These are phyloP conservation scores for Phialophora tarda DNA, from an alignment of 2,329 filamentous ascomycete species.

Conservation along the genomic window DNA sequence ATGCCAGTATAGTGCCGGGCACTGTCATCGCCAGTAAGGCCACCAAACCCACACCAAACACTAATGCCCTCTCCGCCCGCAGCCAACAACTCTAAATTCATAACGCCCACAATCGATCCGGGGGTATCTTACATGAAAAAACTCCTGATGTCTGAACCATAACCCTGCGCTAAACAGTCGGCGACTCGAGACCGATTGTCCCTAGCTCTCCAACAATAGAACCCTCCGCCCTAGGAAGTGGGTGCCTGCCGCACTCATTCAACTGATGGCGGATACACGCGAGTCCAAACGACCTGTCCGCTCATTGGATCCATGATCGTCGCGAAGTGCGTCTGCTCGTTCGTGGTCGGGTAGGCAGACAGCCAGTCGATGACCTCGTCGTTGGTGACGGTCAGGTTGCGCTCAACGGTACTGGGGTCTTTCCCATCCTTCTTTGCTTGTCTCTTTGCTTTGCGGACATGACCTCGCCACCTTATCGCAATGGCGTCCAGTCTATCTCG, in stretches of 20 bases:
- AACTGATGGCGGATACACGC: slow-evolving; percentile 38
- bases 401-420: slow-evolving; percentile 29
- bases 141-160: neutral
- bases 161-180: neutral
- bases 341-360: slow-evolving; percentile 59
- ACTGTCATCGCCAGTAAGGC: neutral
- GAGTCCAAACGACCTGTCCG: slow-evolving; percentile 57
- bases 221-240: neutral
- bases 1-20: neutral
- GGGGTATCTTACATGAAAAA: neutral
- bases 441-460: slow-evolving; percentile 23
- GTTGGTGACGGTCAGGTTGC: slow-evolving; percentile 42
- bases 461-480: slow-evolving; percentile 29
- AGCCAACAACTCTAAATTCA: neutral
- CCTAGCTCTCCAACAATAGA: neutral
- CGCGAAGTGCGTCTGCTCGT: slow-evolving; percentile 64
- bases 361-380: slow-evolving; percentile 56
- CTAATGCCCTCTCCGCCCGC: neutral
- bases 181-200: neutral
- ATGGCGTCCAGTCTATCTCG: slow-evolving; percentile 34
- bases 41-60: neutral
- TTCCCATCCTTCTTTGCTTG: slow-evolving; percentile 13
- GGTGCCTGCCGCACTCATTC: neutral
- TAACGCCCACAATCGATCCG: neutral
- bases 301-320: slow-evolving; percentile 61